phyloP scores from a whole-genome alignment of 495 filamentous ascomycete genomes.

The Apodospora peruviana region DNA sequence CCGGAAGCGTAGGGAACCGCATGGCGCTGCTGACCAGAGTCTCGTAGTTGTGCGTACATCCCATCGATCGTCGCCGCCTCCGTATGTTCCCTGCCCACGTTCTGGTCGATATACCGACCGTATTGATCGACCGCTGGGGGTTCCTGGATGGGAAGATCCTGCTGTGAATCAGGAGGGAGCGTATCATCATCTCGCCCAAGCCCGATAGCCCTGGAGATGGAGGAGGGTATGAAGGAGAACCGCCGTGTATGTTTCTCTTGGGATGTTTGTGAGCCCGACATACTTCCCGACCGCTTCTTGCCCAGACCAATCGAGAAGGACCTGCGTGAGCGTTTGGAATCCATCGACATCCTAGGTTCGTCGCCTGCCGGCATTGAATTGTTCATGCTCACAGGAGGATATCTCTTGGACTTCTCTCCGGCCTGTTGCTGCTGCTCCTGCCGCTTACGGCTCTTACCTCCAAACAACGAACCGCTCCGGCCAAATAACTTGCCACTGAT shows the following conservation, averaged over 20 bases:
- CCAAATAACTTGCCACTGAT: conserved; percentile 74
- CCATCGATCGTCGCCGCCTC: conserved; percentile 32
- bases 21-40: conserved; percentile 24
- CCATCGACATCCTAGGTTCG: conserved; percentile 68
- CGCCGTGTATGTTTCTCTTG: conserved; percentile 52
- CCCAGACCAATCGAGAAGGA: conserved; percentile 70
- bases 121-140: conserved; percentile 36
- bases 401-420: conserved; percentile 51
- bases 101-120: conserved; percentile 30
- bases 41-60: conserved; percentile 36
- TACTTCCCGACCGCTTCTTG: conserved; percentile 62
- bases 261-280: conserved; percentile 44
- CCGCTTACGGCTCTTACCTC: conserved; percentile 46
- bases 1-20: conserved; percentile 9
- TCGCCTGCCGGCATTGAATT: conserved; percentile 43
- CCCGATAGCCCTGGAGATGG: conserved; percentile 61
- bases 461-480: conserved; percentile 73
- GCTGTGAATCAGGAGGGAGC: conserved; percentile 32
- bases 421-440: conserved; percentile 33
- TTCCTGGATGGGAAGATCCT: conserved; percentile 43
- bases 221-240: conserved; percentile 77
- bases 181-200: conserved; percentile 38
- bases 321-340: conserved; percentile 61
- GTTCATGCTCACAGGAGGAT: conserved; percentile 77
- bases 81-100: conserved; percentile 23